Conservation (phyloP, 2,329 filamentous ascomycete genomes). For the Myotisia sp. region DNA sequence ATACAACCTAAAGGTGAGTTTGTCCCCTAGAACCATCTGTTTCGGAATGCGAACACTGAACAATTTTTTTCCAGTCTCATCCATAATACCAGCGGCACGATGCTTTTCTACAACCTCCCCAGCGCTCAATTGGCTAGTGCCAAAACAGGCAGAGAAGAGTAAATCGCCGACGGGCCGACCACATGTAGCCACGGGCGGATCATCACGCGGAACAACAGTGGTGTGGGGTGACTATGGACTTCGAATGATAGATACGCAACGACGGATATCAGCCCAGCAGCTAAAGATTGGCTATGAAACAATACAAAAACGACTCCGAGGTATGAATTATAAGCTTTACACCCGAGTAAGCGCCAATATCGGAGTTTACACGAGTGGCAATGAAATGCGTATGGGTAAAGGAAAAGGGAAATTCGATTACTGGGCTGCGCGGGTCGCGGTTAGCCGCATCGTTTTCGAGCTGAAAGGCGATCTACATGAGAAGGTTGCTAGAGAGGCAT, state of each 20-base stretch:
- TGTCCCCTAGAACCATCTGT: neutral
- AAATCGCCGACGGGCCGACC: slow-evolving; percentile 82
- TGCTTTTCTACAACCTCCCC: slow-evolving; percentile 58
- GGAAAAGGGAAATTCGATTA: slow-evolving; percentile 96
- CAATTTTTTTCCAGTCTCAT: slow-evolving; percentile 15
- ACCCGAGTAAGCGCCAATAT: slow-evolving; percentile 84
- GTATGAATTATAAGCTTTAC: slow-evolving; percentile 84
- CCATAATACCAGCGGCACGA: slow-evolving; percentile 35
- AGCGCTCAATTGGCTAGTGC: slow-evolving; percentile 63
- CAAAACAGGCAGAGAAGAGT: slow-evolving; percentile 63
- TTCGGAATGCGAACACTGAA: neutral
- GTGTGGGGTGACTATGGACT: slow-evolving; percentile 94
- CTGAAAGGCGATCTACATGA: slow-evolving; percentile 86
- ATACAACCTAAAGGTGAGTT: slow-evolving; percentile 23
- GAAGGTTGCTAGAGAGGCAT: slow-evolving; percentile 83
- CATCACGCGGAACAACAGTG: slow-evolving; percentile 81
- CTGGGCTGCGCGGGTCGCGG: slow-evolving; percentile 79
- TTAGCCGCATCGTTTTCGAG: slow-evolving; percentile 87
- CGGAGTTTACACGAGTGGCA: slow-evolving; percentile 88
- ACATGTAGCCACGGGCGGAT: slow-evolving; percentile 79
- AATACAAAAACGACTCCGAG: slow-evolving; percentile 74
- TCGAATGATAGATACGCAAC: slow-evolving; percentile 84
- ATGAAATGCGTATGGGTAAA: slow-evolving; percentile 98
- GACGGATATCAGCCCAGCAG: slow-evolving; percentile 72
- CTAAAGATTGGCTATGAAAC: slow-evolving; percentile 87